phyloP scores from a whole-genome alignment of 2,329 filamentous ascomycete genomes.

The Venturia nashicola region DNA sequence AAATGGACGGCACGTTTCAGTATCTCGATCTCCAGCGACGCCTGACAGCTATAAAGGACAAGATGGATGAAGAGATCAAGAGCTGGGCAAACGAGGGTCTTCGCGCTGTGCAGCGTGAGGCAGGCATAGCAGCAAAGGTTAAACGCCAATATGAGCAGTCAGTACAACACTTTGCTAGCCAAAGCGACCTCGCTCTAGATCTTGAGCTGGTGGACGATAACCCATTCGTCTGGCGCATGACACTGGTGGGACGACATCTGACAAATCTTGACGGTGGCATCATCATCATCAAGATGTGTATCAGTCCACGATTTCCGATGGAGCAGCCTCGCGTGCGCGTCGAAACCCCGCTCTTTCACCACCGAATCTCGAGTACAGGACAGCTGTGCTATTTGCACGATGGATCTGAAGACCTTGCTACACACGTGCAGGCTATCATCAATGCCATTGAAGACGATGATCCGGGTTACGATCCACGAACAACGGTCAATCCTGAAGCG shows the following conservation, averaged over 20 bases:
- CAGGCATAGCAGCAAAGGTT: slow-evolving; percentile 68
- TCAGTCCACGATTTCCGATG: slow-evolving; percentile 77
- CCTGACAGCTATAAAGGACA: slow-evolving; percentile 54
- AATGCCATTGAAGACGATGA: slow-evolving; percentile 74
- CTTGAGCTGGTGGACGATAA: slow-evolving; percentile 68
- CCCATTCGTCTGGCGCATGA: slow-evolving; percentile 79
- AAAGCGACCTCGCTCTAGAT: slow-evolving; percentile 59
- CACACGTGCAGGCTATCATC: slow-evolving; percentile 76
- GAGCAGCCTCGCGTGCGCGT: slow-evolving; percentile 78
- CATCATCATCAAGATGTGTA: slow-evolving; percentile 65
- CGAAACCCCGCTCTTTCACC: slow-evolving; percentile 74
- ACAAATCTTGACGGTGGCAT: slow-evolving; percentile 87
- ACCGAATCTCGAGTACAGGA: slow-evolving; percentile 69
- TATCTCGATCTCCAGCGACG: slow-evolving; percentile 63
- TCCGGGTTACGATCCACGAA: slow-evolving; percentile 81
- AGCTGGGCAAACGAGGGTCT: slow-evolving; percentile 62
- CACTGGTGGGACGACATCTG: slow-evolving; percentile 85
- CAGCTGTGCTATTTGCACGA: slow-evolving; percentile 68
- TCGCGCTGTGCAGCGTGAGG: slow-evolving; percentile 49
- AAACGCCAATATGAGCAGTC: slow-evolving; percentile 78
- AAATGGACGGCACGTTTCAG: slow-evolving; percentile 77
- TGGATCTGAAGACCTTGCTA: slow-evolving; percentile 36
- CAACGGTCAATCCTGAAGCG: slow-evolving; percentile 75
- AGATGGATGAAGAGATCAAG: slow-evolving; percentile 58
- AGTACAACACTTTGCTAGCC: slow-evolving; percentile 58